A percentile compares a stretch with the other conserved stretches of the same genome.
Evolutionary conservation across 108 stramenopile genomes (phyloP).

Genomic region (Skeletonema marinoi): DNA sequence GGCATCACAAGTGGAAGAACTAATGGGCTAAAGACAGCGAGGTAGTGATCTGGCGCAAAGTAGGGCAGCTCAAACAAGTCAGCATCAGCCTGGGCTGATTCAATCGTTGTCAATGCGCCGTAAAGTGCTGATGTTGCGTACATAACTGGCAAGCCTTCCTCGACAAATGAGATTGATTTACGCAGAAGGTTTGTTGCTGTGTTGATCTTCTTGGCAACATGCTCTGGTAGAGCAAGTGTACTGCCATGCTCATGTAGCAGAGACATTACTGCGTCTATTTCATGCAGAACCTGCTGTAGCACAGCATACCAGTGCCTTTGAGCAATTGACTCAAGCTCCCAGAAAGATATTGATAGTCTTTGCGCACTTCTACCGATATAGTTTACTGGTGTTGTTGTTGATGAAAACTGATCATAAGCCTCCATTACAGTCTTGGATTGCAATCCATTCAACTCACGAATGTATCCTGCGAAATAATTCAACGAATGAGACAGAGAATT

Average conservation of each 20-base stretch:
- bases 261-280: slow-evolving; percentile 30
- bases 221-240: slow-evolving; percentile 23
- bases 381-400: neutral
- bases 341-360: slow-evolving; percentile 24
- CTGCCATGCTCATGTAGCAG: slow-evolving; percentile 24
- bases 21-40: slow-evolving; percentile 72
- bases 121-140: slow-evolving; percentile 35
- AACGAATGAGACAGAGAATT: slow-evolving; percentile 18
- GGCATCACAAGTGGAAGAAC: slow-evolving; percentile 75
- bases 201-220: slow-evolving; percentile 35
- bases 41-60: slow-evolving; percentile 69
- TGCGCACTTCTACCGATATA: neutral
- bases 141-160: slow-evolving; percentile 34
- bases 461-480: slow-evolving; percentile 27
- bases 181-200: slow-evolving; percentile 39
- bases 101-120: slow-evolving; percentile 25
- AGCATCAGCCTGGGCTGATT: slow-evolving; percentile 25
- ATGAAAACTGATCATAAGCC: neutral
- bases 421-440: neutral
- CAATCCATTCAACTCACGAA: slow-evolving; percentile 31
- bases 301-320: slow-evolving; percentile 23
- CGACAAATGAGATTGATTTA: slow-evolving; percentile 29
- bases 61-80: slow-evolving; percentile 44
- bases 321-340: slow-evolving; percentile 45
- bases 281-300: slow-evolving; percentile 19